Percentiles rank a stretch among this genome's conserved stretches.
phyloP scores from a whole-genome alignment of 345 rosid genomes.

The Excoecaria agallocha region DNA sequence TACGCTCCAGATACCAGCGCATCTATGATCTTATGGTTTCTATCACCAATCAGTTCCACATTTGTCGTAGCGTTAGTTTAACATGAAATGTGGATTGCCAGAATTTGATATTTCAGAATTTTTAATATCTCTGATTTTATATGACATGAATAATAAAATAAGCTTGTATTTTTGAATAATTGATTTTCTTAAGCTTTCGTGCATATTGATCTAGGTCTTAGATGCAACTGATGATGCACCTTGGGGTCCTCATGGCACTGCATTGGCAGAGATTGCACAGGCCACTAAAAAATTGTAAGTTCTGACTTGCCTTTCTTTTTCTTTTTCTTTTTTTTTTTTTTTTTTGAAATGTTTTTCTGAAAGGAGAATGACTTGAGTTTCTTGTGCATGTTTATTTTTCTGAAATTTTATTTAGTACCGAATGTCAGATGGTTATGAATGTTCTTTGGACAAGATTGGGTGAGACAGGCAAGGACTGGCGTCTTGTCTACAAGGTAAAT shows the following conservation, averaged over 20 bases:
- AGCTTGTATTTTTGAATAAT: not conserved
- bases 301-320: no score
- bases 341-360: conserved; percentile 11
- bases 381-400: conserved; percentile 16
- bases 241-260: conserved; percentile 99
- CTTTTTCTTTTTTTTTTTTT: no score
- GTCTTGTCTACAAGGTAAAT: conserved; percentile 93
- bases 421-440: conserved; percentile 92
- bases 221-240: conserved; percentile 98
- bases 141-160: not conserved
- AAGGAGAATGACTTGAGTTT: conserved; percentile 4
- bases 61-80: not conserved
- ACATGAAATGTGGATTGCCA: not conserved
- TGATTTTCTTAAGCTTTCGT: not conserved
- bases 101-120: not conserved
- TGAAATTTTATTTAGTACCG: conserved; percentile 56
- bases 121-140: not conserved
- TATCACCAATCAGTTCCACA: not conserved
- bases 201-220: conserved; percentile 56
- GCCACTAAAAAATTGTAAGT: conserved; percentile 88
- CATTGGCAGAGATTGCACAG: conserved; percentile 86
- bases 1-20: not conserved
- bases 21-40: not conserved
- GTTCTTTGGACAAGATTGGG: conserved; percentile 87
- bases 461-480: conserved; percentile 97